Base-by-base conservation (phyloP, 2,329 filamentous ascomycete genomes). In the Trichoderma koningiopsis region DNA sequence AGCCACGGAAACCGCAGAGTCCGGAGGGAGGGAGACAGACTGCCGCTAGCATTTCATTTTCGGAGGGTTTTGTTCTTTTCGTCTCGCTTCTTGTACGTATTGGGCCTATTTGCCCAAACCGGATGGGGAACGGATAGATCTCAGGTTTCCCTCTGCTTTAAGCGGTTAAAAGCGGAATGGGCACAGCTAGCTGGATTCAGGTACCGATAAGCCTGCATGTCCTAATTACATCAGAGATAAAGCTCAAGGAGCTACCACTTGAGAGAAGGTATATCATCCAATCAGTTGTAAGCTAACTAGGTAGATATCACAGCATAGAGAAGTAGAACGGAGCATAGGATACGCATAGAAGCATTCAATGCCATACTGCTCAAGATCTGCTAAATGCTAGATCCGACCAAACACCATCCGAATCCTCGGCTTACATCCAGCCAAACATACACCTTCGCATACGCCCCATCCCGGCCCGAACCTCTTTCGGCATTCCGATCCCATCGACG, bases 401-500 rank as follows among this genome's bases (percentile, higher is more conserved):
- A 27, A 27, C 27, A 16, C 22, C 37, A 52, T 37, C 40, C 53
- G 10, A 52, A 24, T 29, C 35, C 27, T 58, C 53, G 53, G 37
- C 63, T 43, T 40, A 16, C 19, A 52, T 2, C 22, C n/a, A 22
- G 14, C 43, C 16, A 57, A 59, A n/a, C 16, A 57, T 43, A n/a
- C 3, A 43, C 40, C 19, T 35, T 29, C 13, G 35, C 35, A 59
- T 4, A 35, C 8, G 37, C 37, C 53, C 55, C 55, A 52, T 52
- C 55, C 55, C 63, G 63, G 63, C 40, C 63, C 63, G 63, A 59
- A 22, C 63, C 63, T 67, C 37, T 67, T 67, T 59, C 63, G 63
- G 63, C 22, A 49, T 47, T 59, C 63, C 63, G 37, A 57, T 57
- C 62, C 49, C 52, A 65, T 65, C 35, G 49, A 16, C 53, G 19